These are phyloP conservation scores for Linum usitatissimum DNA, from an alignment of 345 rosid genomes.

Conservation along the genomic window DNA sequence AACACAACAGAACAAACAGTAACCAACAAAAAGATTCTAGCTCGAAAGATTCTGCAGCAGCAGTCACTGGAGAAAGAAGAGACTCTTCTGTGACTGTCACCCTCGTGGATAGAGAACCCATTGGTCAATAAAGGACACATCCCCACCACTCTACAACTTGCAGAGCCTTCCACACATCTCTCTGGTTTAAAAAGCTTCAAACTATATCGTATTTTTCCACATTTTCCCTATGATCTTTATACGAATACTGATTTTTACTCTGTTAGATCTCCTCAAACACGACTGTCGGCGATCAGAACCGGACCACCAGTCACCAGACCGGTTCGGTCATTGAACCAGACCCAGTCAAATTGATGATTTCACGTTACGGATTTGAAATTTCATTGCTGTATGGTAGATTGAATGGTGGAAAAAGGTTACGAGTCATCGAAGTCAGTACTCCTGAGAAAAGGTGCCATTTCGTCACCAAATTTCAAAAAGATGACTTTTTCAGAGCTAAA, in stretches of 20 bases:
- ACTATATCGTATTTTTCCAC: not conserved
- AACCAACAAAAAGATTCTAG: not conserved
- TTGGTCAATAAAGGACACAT: not conserved
- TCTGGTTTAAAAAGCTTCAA: not conserved
- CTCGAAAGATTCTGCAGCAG: not conserved
- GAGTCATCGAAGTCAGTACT: too few relatives aligned
- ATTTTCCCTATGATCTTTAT: not conserved
- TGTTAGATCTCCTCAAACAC: not conserved
- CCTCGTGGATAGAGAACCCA: not conserved
- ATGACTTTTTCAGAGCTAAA: too few relatives aligned
- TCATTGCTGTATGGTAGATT: too few relatives aligned
- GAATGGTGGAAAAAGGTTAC: too few relatives aligned
- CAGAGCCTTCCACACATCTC: not conserved
- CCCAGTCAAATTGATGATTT: too few relatives aligned
- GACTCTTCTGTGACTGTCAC: not conserved
- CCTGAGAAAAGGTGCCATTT: too few relatives aligned
- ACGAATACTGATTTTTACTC: not conserved
- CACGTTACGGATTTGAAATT: too few relatives aligned
- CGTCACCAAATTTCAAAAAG: too few relatives aligned
- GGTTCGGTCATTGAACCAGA: too few relatives aligned
- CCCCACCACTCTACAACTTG: not conserved
- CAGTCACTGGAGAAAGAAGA: not conserved
- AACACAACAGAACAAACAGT: not conserved
- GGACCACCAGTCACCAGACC: too few relatives aligned
- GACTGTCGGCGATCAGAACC: not conserved